Base-by-base conservation (phyloP, 2,329 filamentous ascomycete species). In the Nothopassalora personata region DNA sequence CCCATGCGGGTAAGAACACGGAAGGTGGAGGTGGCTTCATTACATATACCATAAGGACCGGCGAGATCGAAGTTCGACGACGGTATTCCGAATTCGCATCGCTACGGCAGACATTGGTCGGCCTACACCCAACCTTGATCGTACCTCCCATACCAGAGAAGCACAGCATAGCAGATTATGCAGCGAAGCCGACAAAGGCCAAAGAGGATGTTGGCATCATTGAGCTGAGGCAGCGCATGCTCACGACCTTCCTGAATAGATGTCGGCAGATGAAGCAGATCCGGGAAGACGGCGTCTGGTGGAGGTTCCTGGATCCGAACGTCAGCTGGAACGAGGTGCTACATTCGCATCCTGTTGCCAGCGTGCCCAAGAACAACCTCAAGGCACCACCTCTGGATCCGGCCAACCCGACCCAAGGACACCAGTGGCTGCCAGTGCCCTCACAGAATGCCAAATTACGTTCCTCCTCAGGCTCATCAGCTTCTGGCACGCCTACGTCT, bases 141-240 rank as follows among this genome's bases (percentile, higher is more conserved):
- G 89, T 99, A 54, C 95, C 94, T 7, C 94, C 94, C 3, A 99
- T 99, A 69, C 94, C 94, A 23, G 95, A 99, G 77, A 99, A 99
- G 76, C 94, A 99, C 75, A 94, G 91, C 49, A 96, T 99, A 88
- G 93, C 93, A 61, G 94, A 99, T 74, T 99, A 99, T 72, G 94
- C 94, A 15, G 92, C 95, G 30, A 97, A 96, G 69, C 94, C 95
- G 1, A 99, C 94, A 39, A 97, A 93, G 70, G 95, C 95, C 18
- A 99, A 97, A 74, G 93, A 99, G 75, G 95, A 99, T 72, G 88
- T 91, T 59, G 90, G 93, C 61, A 99, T 97, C 49, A 99, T 99
- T 64, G 94, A 99, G 71, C 79, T 97, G 65, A 85, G 94, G 60
- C 97, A 97, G 79, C 89, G 94, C 68, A 99, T 99, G 94, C 75